Evolutionary conservation across 1,284 basidiomycete species (phyloP).

Genomic region (Apiotrichum montevideense): DNA sequence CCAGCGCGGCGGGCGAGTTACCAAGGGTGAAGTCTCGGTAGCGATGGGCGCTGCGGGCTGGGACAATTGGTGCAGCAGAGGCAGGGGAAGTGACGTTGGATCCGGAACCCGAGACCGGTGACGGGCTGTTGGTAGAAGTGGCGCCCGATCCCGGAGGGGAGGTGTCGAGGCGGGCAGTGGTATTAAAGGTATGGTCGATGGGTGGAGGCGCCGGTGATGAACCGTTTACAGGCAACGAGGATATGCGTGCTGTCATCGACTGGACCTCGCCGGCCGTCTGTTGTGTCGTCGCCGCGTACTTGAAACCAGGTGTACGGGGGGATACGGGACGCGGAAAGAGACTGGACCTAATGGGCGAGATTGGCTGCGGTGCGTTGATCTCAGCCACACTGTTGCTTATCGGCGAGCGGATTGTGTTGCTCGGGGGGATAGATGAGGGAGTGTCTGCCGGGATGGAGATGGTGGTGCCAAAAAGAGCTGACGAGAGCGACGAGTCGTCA

Average conservation of each 20-base stretch:
- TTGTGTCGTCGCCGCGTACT: not conserved
- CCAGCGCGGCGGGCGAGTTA: slow-evolving; percentile 1
- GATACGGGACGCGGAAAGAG: not conserved
- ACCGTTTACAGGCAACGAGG: not conserved
- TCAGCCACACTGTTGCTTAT: not conserved
- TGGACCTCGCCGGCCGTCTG: not conserved
- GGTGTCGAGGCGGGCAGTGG: not conserved
- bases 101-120: not conserved
- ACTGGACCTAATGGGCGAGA: not conserved
- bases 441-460: slow-evolving; percentile 6
- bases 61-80: slow-evolving; percentile 10
- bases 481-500: slow-evolving; percentile 17
- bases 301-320: slow-evolving; percentile 5
- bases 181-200: too few relatives aligned
- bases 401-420: not conserved
- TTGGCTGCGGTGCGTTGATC: not conserved
- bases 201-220: too few relatives aligned
- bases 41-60: slow-evolving; percentile 14
- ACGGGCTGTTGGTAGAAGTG: slow-evolving; percentile 1
- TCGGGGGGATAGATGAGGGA: not conserved
- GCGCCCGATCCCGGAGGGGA: not conserved
- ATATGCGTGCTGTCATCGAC: not conserved
- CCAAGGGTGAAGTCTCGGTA: slow-evolving; percentile 18
- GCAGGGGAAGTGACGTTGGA: not conserved
- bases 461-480: slow-evolving; percentile 14